Percentiles rank a stretch among this genome's conserved stretches.
These are phyloP conservation scores for Cymbopogon flexuosus DNA, from an alignment of 202 grass and related monocot species.

Conservation along the genomic window DNA sequence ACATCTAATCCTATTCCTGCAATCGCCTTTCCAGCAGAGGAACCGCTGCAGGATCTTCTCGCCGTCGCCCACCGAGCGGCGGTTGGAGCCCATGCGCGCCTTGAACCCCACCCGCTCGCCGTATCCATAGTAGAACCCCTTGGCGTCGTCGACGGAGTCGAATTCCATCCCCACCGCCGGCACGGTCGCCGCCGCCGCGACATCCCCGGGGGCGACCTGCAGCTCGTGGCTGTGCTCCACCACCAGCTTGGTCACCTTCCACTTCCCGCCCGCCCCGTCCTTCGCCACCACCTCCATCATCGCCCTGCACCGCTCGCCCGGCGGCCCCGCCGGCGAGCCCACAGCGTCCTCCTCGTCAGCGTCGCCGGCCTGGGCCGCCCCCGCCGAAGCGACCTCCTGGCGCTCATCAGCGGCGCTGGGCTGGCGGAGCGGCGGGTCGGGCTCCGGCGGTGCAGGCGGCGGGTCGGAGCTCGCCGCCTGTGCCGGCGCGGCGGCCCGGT, in stretches of 20 bases:
- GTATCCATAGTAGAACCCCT: slow-evolving; percentile 63
- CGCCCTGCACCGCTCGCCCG: slow-evolving; percentile 53
- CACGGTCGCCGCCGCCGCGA: neutral
- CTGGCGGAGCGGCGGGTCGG: slow-evolving; percentile 11
- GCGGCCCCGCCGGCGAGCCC: neutral
- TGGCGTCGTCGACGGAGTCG: slow-evolving; percentile 62
- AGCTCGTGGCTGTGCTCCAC: slow-evolving; percentile 69
- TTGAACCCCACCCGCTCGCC: slow-evolving; percentile 59
- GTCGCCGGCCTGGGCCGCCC: neutral
- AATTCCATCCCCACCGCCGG: slow-evolving; percentile 72
- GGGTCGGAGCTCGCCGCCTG: slow-evolving; percentile 24
- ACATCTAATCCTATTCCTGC: neutral
- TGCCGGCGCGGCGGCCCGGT: neutral
- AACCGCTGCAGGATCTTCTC: slow-evolving; percentile 79
- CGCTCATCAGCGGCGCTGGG: neutral
- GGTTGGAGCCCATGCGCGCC: slow-evolving; percentile 56
- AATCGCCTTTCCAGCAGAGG: slow-evolving; percentile 59
- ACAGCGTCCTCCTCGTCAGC: slow-evolving; percentile 16
- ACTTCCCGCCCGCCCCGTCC: slow-evolving; percentile 48
- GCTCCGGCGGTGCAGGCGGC: slow-evolving; percentile 19
- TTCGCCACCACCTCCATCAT: slow-evolving; percentile 91
- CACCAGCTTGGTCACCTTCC: slow-evolving; percentile 67
- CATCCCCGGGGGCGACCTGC: slow-evolving; percentile 12
- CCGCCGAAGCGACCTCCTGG: slow-evolving; percentile 1
- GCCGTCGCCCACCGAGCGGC: slow-evolving; percentile 44